phyloP scores from a whole-genome alignment of 768 basidiomycete genomes.

The Amanita fuliginea region DNA sequence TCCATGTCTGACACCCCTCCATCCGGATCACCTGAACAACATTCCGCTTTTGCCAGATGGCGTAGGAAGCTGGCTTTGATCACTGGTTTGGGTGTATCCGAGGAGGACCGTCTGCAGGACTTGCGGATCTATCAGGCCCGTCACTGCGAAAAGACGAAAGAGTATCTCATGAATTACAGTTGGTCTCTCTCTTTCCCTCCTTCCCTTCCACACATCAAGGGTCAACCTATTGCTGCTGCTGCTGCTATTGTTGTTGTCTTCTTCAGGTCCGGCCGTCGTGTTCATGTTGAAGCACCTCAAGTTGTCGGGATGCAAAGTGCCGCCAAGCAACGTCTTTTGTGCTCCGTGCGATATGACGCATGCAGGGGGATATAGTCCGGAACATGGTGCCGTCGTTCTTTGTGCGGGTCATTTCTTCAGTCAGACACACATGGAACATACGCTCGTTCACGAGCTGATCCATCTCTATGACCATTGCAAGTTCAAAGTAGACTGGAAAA shows the following conservation, averaged over 20 bases:
- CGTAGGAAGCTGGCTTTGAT: slow-evolving; percentile 32
- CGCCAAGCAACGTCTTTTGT: slow-evolving; percentile 69
- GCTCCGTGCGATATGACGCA: slow-evolving; percentile 64
- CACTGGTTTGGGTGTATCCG: slow-evolving; percentile 36
- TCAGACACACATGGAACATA: slow-evolving; percentile 87
- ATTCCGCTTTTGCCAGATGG: slow-evolving; percentile 38
- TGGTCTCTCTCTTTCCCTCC: slow-evolving; percentile 20
- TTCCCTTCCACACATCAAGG: slow-evolving; percentile 7
- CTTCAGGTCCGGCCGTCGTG: slow-evolving; percentile 67
- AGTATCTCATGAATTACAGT: slow-evolving; percentile 62
- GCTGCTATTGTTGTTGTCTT: no score
- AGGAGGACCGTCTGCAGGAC: slow-evolving; percentile 33
- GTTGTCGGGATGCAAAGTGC: slow-evolving; percentile 60
- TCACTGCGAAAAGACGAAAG: slow-evolving; percentile 61
- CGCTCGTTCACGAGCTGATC: slow-evolving; percentile 85
- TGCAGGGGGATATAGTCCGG: slow-evolving; percentile 76
- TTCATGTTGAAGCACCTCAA: slow-evolving; percentile 92
- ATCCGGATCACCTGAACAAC: slow-evolving; percentile 10
- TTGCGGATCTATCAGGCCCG: slow-evolving; percentile 23
- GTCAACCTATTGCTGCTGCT: slow-evolving; percentile 4
- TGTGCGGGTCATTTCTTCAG: slow-evolving; percentile 78
- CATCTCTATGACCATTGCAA: slow-evolving; percentile 94
- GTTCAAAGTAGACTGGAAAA: slow-evolving; percentile 88
- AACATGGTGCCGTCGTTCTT: slow-evolving; percentile 68
- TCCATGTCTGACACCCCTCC: slow-evolving; percentile 17